Evolutionary conservation across 305 asterid genomes (phyloP), one percentile per base, ranked within the genome.

Genomic region (Rubia peregrina): DNA sequence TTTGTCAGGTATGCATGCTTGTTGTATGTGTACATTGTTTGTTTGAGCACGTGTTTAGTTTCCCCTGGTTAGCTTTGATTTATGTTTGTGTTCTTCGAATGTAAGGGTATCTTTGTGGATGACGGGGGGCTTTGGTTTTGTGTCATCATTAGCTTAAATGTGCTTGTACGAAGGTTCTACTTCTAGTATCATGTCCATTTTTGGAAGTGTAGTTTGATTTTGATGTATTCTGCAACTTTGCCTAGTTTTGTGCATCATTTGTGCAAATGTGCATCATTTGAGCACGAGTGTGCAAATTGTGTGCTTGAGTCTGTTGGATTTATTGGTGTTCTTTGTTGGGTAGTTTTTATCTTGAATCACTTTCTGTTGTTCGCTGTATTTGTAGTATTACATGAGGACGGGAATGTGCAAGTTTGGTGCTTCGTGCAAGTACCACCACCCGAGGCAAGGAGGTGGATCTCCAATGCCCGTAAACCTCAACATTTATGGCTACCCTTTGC

Each of bases 381-480:
- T 84, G 80, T 78, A 92, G 97, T 86, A 90, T 83, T 90, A 82
- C 81, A 90, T 85, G 94, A 87, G 84, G 77, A 90, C 95, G 42
- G 95, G 97, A 73, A 85, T 74, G 83, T 95, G 99, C 79, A 92
- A 87, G 82, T 95, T 80, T 77, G 99, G 97, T 73, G 78, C 85
- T 71, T 88, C 97, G 77, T 95, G 99, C 94, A 95, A 95, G 80
- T 95, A 90, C 75, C 85, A 95, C 88, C 99, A 95, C 80, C 99
- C 99, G 51, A 92, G 88, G 79, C 89, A 83, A 51, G 97, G 92
- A 83, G 77, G 74, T 69, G 95, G 89, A 74, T 82, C 92, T 71
- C 79, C 92, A 24, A 73, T 77, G 59, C 87, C 86, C 3, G 84
- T 84, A 76, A 74, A 80, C 42, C 85, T 84, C 60, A 92, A 89